phyloP scores from a whole-genome alignment of 495 filamentous ascomycete species.

The Trichoderma gamsii region DNA sequence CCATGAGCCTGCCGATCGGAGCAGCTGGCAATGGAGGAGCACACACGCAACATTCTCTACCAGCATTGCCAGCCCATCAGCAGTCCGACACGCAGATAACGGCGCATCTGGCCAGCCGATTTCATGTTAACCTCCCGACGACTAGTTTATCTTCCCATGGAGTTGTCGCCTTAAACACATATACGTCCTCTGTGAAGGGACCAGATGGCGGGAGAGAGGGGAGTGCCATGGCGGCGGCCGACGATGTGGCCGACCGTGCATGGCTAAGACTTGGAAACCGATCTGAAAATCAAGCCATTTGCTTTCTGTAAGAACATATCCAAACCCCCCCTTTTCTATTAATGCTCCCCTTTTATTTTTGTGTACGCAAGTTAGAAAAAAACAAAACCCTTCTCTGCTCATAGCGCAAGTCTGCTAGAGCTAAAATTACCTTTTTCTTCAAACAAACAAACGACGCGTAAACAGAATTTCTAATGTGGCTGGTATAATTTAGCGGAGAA shows the following conservation, averaged over 20 bases:
- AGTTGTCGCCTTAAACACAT: constrained; percentile 86
- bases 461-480: constrained; percentile 23
- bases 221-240: constrained; percentile 78
- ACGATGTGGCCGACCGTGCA: constrained; percentile 80
- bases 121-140: constrained; percentile 82
- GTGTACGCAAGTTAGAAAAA: neutral
- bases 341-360: neutral
- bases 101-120: constrained; percentile 90
- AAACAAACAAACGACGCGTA: too few species aligned
- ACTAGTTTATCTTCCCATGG: constrained; percentile 86
- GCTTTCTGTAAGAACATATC: constrained; percentile 68
- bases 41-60: constrained; percentile 84
- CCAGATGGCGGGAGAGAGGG: constrained; percentile 84
- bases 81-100: constrained; percentile 96
- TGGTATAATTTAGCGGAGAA: constrained; percentile 60
- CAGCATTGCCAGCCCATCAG: constrained; percentile 79
- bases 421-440: too few species aligned
- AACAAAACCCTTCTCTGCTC: too few species aligned
- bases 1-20: neutral
- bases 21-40: constrained; percentile 49
- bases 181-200: constrained; percentile 77
- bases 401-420: too few species aligned
- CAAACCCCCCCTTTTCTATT: neutral
- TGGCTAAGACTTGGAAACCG: constrained; percentile 80
- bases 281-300: constrained; percentile 83